phyloP scores from a whole-genome alignment of 2,329 filamentous ascomycete species.

The Colletotrichum tamarilloi region DNA sequence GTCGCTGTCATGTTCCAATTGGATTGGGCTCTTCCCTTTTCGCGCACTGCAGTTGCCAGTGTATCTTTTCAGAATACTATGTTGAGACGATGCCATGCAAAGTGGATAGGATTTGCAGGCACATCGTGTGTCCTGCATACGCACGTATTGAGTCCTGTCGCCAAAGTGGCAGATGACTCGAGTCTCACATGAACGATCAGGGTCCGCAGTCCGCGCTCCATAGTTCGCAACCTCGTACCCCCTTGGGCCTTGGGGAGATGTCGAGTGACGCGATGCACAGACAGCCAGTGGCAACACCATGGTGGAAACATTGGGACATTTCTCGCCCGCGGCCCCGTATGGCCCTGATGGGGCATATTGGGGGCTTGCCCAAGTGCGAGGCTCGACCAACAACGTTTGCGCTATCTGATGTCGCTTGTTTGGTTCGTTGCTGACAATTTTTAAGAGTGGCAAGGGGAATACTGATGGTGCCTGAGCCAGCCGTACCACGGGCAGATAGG shows the following conservation, averaged over 20 bases:
- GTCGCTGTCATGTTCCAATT: background rate
- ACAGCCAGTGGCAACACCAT: constrained; percentile 19
- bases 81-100: background rate
- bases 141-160: constrained; percentile 6
- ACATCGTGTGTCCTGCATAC: background rate
- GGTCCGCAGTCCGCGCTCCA: background rate
- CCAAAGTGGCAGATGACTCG: constrained; percentile 1
- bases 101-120: background rate
- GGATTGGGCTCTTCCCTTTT: background rate
- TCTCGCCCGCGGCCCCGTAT: background rate
- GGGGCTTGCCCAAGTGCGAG: background rate
- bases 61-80: background rate
- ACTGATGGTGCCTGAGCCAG: background rate
- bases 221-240: no score
- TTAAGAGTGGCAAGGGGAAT: background rate
- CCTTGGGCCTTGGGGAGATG: background rate
- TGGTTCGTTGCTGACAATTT: background rate
- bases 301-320: constrained; percentile 8
- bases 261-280: constrained; percentile 13
- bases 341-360: background rate
- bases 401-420: background rate
- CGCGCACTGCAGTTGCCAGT: background rate
- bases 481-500: background rate
- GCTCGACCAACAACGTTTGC: background rate
- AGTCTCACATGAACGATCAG: background rate